These are phyloP conservation scores for Lipomyces starkeyi DNA, from an alignment of 805 yeast species.

Conservation along the genomic window DNA sequence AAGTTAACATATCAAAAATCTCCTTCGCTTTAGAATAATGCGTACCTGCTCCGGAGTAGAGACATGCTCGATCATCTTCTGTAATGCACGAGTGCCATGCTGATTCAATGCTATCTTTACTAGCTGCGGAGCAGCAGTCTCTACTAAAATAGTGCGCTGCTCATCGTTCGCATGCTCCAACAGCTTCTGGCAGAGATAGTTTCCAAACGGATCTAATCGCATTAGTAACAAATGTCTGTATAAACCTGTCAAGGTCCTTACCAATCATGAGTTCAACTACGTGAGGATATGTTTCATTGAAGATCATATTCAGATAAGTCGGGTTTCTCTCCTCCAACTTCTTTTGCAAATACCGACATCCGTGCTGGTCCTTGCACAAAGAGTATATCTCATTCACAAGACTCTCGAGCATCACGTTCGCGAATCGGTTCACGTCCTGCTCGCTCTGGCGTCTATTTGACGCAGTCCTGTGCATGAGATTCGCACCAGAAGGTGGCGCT, in stretches of 20 bases:
- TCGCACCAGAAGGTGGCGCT: conserved; percentile 5
- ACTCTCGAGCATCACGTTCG: conserved; percentile 55
- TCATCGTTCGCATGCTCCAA: conserved; percentile 73
- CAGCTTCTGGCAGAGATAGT: conserved; percentile 88
- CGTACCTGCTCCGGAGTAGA: conserved; percentile 65
- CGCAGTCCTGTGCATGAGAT: conserved; percentile 21
- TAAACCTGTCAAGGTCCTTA: conserved; percentile 3
- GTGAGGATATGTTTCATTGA: conserved; percentile 76
- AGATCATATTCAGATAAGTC: conserved; percentile 57
- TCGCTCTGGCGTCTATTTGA: conserved; percentile 36
- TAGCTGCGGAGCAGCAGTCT: conserved; percentile 73
- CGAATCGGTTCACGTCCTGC: conserved; percentile 40
- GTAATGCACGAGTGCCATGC: conserved; percentile 95
- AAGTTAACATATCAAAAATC: not conserved
- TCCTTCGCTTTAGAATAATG: not conserved
- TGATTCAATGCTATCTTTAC: conserved; percentile 86
- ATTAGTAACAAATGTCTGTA: not conserved
- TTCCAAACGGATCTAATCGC: conserved; percentile 91
- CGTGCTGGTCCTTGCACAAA: conserved; percentile 94
- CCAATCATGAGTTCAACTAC: conserved; percentile 83
- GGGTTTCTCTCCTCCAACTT: conserved; percentile 66
- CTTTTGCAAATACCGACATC: conserved; percentile 89
- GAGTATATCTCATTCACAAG: conserved; percentile 67
- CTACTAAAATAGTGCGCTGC: conserved; percentile 72
- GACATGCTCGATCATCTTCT: conserved; percentile 85